phyloP scores from a whole-genome alignment of 495 filamentous ascomycete species.

The Tuber umbilicatum region DNA sequence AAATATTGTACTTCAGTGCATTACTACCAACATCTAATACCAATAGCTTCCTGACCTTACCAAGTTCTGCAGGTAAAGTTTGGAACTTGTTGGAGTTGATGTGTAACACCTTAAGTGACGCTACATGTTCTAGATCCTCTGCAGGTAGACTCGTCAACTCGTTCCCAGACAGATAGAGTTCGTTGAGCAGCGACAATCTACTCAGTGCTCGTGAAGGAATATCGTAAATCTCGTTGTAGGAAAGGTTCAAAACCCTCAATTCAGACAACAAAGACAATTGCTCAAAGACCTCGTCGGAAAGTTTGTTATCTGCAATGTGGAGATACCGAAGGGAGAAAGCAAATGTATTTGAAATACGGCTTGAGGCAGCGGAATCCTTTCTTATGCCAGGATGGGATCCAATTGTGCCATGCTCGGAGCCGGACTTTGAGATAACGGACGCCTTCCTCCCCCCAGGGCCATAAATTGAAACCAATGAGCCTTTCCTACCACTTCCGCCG shows the following conservation, averaged over 20 bases:
- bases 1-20: constrained; percentile 96
- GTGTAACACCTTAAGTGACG: constrained; percentile 77
- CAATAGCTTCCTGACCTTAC: constrained; percentile 81
- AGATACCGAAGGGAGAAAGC: constrained; percentile 73
- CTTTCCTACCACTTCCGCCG: constrained; percentile 59
- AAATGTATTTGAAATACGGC: constrained; percentile 71
- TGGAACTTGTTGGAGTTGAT: constrained; percentile 98
- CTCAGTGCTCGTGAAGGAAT: constrained; percentile 81
- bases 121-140: constrained; percentile 86
- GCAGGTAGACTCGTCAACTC: constrained; percentile 84
- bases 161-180: constrained; percentile 93
- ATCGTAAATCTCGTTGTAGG: constrained; percentile 89
- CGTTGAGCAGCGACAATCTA: constrained; percentile 77
- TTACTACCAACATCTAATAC: constrained; percentile 95
- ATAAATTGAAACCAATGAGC: constrained; percentile 72
- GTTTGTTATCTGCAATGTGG: constrained; percentile 84
- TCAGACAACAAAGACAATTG: constrained; percentile 77
- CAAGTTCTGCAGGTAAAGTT: constrained; percentile 88
- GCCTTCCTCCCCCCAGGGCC: constrained; percentile 71
- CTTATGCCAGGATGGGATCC: constrained; percentile 42
- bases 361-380: constrained; percentile 82
- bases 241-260: constrained; percentile 82
- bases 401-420: constrained; percentile 49
- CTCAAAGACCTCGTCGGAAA: constrained; percentile 90
- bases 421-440: constrained; percentile 64